Evolutionary conservation across 345 rosid genomes (phyloP).

Genomic region (Aquilaria sinensis): DNA sequence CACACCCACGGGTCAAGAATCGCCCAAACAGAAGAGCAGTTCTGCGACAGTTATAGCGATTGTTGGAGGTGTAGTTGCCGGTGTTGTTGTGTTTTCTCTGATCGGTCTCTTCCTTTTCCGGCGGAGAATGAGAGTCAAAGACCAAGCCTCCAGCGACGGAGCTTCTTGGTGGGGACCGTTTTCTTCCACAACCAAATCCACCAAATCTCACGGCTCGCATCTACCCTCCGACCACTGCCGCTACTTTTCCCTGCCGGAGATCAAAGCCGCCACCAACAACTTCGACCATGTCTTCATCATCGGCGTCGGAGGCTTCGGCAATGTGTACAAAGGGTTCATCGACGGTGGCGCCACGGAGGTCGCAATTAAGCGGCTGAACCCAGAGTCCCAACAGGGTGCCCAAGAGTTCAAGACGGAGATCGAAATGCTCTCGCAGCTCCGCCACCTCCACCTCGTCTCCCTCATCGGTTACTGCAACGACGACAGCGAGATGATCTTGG

Average conservation of each 20-base stretch:
- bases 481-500: conserved; percentile 43
- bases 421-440: conserved; percentile 46
- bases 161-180: not conserved
- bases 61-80: conserved; percentile 17
- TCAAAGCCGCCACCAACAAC: conserved; percentile 39
- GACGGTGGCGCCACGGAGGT: conserved; percentile 35
- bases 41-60: not conserved
- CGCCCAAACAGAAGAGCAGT: not conserved
- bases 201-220: conserved; percentile 21
- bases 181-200: conserved; percentile 17
- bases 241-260: conserved; percentile 34
- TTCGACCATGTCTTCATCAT: conserved; percentile 34
- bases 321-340: conserved; percentile 37
- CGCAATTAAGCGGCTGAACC: conserved; percentile 47
- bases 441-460: conserved; percentile 46
- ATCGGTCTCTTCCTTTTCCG: conserved; percentile 18
- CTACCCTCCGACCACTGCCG: conserved; percentile 24
- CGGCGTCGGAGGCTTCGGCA: conserved; percentile 48
- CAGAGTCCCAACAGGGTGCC: conserved; percentile 47
- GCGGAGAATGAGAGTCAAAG: conserved; percentile 21
- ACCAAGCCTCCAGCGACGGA: conserved; percentile 13
- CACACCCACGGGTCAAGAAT: not conserved
- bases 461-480: conserved; percentile 48
- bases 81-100: conserved; percentile 17
- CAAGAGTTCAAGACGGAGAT: conserved; percentile 49